Base-by-base conservation (phyloP, 139 green algal genomes). In the Coccomyxa sp. region DNA sequence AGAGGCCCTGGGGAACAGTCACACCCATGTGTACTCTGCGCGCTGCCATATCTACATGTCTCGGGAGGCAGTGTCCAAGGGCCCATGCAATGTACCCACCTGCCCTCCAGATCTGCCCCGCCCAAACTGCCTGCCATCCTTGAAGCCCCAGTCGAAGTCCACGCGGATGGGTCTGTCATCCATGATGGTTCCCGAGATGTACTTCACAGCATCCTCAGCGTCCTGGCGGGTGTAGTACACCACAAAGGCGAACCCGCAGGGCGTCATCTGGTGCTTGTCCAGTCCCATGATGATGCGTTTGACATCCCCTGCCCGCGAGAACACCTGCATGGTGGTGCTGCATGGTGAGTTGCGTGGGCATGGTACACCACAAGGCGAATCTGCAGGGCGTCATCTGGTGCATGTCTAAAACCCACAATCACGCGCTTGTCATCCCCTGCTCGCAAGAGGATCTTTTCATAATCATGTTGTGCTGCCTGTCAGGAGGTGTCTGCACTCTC, bases 241-340 rank as follows among this genome's bases (percentile, higher is more conserved):
- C 35, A 99, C 95, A 74, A 99, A 99, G 70, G 88, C 95, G 81
- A 99, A 99, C 73, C 97, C 97, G 82, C 97, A 99, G 35, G 97
- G 97, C 37, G 95, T 99, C 77, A 90, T 92, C 39, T 83, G 87
- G 38, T 93, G 82, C 80, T 93, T 93, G 89, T 99, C 94, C 69
- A 99, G 89, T 0, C 97, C 97, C 95, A 99, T 98, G 39, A 98
- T 85, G 44, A 99, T 93, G 34, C 90, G 88, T 75, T 94, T 90
- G 31, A 99, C 86, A 40, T 94, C 88, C 5, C 95, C 95, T 22
- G 86, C 85, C 78, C 90, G 88, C 24, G 82, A 89, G 73, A 98
- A 98, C 18, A 92, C 80, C 83, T 90, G 80, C n/a, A n/a, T n/a
- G n/a, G n/a, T n/a, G n/a, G 24, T 8, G 12, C 16, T 29, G 50